phyloP scores from a whole-genome alignment of 2,329 filamentous ascomycete genomes.

The Exophiala alcalophila region DNA sequence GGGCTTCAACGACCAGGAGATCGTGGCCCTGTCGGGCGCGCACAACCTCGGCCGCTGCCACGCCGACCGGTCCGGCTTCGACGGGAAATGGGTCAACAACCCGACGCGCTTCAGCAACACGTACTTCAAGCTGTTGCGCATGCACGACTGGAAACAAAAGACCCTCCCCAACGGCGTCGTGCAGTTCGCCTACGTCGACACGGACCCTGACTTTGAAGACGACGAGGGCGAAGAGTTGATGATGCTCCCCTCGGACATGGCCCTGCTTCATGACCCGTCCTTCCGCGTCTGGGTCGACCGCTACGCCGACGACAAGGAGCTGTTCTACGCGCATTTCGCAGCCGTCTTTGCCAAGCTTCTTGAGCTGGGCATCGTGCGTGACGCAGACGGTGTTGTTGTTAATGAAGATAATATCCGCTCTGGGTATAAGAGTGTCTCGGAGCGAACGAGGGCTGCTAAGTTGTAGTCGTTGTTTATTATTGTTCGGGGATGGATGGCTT shows the following conservation, averaged over 20 bases:
- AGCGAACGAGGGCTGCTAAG: conserved; percentile 48
- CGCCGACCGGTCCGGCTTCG: conserved; percentile 54
- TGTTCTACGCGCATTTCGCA: conserved; percentile 60
- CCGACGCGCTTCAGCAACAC: conserved; percentile 59
- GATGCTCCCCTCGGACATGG: conserved; percentile 66
- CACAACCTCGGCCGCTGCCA: conserved; percentile 59
- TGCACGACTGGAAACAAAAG: conserved; percentile 55
- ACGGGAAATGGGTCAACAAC: conserved; percentile 59
- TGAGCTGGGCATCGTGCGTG: conserved; percentile 59
- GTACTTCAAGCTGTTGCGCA: conserved; percentile 54
- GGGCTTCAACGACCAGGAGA: conserved; percentile 61
- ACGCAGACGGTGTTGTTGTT: conserved; percentile 51
- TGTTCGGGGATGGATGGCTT: no score
- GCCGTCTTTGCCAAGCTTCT: conserved; percentile 59
- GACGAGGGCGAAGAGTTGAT: conserved; percentile 48
- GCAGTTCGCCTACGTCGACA: conserved; percentile 60
- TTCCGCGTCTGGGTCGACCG: conserved; percentile 58
- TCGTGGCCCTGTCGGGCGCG: conserved; percentile 56
- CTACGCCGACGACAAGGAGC: conserved; percentile 60
- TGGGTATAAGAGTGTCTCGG: conserved; percentile 57
- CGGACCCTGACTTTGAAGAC: conserved; percentile 41
- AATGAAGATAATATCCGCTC: conserved; percentile 58
- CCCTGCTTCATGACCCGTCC: conserved; percentile 51
- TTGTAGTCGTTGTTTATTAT: no score
- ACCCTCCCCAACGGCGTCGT: conserved; percentile 51